phyloP scores from a whole-genome alignment of 768 basidiomycete genomes.

The Pleurotus cornucopiae region DNA sequence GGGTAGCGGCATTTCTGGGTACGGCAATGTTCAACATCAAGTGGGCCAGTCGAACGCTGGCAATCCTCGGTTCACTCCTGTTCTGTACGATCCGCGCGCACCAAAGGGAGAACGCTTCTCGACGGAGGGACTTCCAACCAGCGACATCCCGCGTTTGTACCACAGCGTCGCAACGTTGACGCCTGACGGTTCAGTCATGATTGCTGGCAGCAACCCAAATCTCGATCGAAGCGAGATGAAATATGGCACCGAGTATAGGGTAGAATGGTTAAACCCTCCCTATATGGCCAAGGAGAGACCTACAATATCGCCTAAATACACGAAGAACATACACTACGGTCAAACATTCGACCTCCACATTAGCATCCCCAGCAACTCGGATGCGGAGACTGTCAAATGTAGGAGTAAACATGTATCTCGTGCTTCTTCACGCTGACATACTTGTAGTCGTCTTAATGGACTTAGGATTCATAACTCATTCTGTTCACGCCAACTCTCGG shows the following conservation, averaged over 20 bases:
- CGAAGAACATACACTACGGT: conserved; percentile 40
- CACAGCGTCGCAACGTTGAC: conserved; percentile 82
- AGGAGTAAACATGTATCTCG: conserved; percentile 7
- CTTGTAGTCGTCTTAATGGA: conserved; percentile 71
- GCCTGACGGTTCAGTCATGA: conserved; percentile 67
- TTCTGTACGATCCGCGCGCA: conserved; percentile 62
- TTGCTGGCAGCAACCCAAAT: conserved; percentile 84
- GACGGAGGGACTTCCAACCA: conserved; percentile 51
- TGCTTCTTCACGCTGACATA: neutral
- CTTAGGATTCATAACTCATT: conserved; percentile 77
- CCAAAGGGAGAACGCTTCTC: conserved; percentile 56
- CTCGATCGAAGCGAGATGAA: conserved; percentile 66
- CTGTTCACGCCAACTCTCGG: conserved; percentile 73
- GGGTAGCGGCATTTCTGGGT: conserved; percentile 69
- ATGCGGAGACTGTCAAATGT: conserved; percentile 46
- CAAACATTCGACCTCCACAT: conserved; percentile 44
- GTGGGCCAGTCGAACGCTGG: conserved; percentile 79
- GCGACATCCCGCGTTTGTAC: conserved; percentile 70
- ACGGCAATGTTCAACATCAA: conserved; percentile 66
- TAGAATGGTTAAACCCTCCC: conserved; percentile 82
- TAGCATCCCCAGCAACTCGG: conserved; percentile 26
- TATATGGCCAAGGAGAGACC: conserved; percentile 70
- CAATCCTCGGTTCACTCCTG: conserved; percentile 62
- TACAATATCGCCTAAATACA: conserved; percentile 26
- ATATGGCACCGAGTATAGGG: conserved; percentile 85